Conservation (phyloP, 2,329 filamentous ascomycete species). For the Mycogone perniciosa region DNA sequence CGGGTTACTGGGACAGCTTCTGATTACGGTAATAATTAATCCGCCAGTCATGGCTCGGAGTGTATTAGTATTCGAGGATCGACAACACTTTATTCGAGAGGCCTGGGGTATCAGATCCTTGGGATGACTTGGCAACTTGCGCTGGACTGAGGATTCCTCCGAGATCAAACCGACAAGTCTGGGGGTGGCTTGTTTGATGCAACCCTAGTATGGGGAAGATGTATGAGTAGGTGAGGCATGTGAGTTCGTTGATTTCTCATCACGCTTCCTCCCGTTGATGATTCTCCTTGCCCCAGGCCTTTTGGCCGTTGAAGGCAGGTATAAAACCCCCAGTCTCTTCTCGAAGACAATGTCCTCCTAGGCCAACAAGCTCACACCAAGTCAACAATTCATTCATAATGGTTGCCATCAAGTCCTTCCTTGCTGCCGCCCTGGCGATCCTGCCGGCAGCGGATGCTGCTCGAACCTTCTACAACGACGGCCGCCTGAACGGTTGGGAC, state of each 20-base stretch:
- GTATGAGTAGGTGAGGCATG: too few relatives aligned
- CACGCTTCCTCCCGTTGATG: not conserved
- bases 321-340: too few relatives aligned
- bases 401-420: slow-evolving; percentile 11
- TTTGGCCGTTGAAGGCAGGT: too few relatives aligned
- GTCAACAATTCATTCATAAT: slow-evolving; percentile 1
- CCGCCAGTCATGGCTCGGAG: slow-evolving; percentile 8
- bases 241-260: too few relatives aligned
- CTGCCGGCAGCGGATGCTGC: slow-evolving; percentile 24
- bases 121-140: not conserved
- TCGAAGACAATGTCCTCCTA: not conserved
- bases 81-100: not conserved
- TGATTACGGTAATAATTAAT: slow-evolving; percentile 2
- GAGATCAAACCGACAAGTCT: slow-evolving; percentile 9
- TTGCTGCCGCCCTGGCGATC: slow-evolving; percentile 18
- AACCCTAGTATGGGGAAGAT: not conserved
- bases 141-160: slow-evolving; percentile 5
- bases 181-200: not conserved
- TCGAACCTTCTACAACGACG: slow-evolving; percentile 36
- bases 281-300: too few relatives aligned
- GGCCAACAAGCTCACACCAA: not conserved
- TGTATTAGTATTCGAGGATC: not conserved
- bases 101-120: not conserved
- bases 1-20: not conserved
- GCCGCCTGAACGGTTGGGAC: slow-evolving; percentile 37